Evolutionary conservation across 495 filamentous ascomycete genomes (phyloP).

Genomic region (Hyaloscypha hepaticicola): DNA sequence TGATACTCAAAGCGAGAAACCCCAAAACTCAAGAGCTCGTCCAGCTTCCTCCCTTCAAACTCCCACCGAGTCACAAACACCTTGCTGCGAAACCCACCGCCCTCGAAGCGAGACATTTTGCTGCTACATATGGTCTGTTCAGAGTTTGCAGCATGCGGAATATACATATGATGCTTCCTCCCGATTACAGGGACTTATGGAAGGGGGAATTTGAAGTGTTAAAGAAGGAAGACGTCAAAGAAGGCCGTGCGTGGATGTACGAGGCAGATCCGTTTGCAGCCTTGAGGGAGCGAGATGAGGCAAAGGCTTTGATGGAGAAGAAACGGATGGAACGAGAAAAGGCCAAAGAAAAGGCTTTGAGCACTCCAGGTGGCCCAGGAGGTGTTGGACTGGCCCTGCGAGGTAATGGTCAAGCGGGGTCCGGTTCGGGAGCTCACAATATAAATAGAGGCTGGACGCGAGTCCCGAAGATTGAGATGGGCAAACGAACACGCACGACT

Average conservation of each 20-base stretch:
- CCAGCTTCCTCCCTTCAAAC: constrained; percentile 72
- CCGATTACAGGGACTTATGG: constrained; percentile 83
- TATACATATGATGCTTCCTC: constrained; percentile 90
- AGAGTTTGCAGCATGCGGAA: constrained; percentile 93
- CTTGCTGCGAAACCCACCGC: constrained; percentile 68
- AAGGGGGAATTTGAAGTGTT: constrained; percentile 77
- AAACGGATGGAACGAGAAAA: constrained; percentile 63
- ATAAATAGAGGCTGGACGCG: constrained; percentile 71
- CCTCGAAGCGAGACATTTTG: constrained; percentile 89
- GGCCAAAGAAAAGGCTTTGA: constrained; percentile 59
- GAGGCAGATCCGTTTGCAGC: constrained; percentile 91
- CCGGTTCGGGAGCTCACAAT: constrained; percentile 36
- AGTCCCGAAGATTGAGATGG: constrained; percentile 91
- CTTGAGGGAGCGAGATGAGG: constrained; percentile 73
- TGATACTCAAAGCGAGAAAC: constrained; percentile 75
- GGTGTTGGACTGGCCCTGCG: constrained; percentile 26
- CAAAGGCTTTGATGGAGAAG: constrained; percentile 67
- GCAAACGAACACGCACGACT: constrained; percentile 67
- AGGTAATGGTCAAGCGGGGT: constrained; percentile 34
- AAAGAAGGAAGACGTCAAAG: constrained; percentile 72
- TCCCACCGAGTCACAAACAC: constrained; percentile 71
- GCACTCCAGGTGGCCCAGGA: constrained; percentile 46
- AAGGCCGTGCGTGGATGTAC: constrained; percentile 87
- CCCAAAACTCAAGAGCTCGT: constrained; percentile 77
- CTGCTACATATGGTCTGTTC: constrained; percentile 86